Evolutionary conservation across 2,329 filamentous ascomycete genomes (phyloP).

Genomic region (Neopestalotiopsis sp.): DNA sequence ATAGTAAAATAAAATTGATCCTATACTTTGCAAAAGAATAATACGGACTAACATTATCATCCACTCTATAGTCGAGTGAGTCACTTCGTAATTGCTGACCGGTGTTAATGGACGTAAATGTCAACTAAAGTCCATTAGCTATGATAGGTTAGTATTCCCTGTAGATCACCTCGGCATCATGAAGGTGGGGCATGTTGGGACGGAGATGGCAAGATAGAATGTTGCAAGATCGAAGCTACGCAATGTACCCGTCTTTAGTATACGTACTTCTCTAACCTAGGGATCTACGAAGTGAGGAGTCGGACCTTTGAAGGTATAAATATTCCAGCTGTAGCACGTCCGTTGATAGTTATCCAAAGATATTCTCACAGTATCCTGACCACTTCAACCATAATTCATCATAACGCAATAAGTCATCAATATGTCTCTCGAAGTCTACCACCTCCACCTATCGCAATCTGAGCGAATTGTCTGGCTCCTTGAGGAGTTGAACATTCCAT

Average conservation of each 20-base stretch:
- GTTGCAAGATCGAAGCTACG: too few species aligned
- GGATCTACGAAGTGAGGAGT: too few species aligned
- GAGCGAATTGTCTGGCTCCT: constrained; percentile 26
- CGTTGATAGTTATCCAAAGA: too few species aligned
- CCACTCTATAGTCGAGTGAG: background rate
- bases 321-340: too few species aligned
- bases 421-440: constrained; percentile 25
- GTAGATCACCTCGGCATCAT: background rate
- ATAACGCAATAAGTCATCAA: background rate
- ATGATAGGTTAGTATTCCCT: background rate
- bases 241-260: too few species aligned
- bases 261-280: too few species aligned
- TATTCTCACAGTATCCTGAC: too few species aligned
- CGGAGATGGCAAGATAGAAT: too few species aligned
- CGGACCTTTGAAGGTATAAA: too few species aligned
- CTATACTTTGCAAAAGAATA: too few species aligned
- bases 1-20: too few species aligned
- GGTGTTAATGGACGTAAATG: background rate
- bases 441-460: constrained; percentile 25
- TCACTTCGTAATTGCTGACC: background rate
- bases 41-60: background rate
- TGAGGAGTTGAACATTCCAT: constrained; percentile 23
- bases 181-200: background rate
- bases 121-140: background rate
- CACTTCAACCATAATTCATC: background rate